These are phyloP conservation scores for Tetrapisispora phaffii DNA, from an alignment of 805 yeast genomes.

Conservation along the genomic window DNA sequence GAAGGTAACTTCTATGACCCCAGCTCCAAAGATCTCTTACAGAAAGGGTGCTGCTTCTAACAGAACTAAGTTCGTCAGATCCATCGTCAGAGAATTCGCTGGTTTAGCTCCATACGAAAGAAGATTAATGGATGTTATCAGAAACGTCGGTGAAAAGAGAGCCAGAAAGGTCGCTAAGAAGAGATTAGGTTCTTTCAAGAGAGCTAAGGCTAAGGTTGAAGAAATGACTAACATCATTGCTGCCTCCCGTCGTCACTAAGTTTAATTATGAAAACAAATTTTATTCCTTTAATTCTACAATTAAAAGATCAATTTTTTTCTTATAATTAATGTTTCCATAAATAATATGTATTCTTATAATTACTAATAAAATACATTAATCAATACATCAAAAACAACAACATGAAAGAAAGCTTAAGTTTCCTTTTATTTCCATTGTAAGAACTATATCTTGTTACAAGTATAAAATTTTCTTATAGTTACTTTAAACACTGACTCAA, in stretches of 20 bases:
- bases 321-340: slow-evolving; percentile 2
- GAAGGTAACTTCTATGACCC: slow-evolving; percentile 80
- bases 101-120: slow-evolving; percentile 99
- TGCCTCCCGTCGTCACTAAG: slow-evolving; percentile 89
- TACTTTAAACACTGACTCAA: no score
- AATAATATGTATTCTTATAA: not conserved
- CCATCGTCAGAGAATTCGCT: slow-evolving; percentile 90
- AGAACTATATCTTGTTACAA: no score
- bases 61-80: slow-evolving; percentile 93
- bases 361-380: slow-evolving; percentile 1
- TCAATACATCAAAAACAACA: not conserved
- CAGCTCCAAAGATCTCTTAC: slow-evolving; percentile 83
- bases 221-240: slow-evolving; percentile 94
- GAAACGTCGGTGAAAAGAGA: slow-evolving; percentile 99
- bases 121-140: slow-evolving; percentile 97
- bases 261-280: not conserved
- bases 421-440: no score
- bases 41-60: slow-evolving; percentile 94
- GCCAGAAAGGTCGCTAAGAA: slow-evolving; percentile 99
- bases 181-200: slow-evolving; percentile 99
- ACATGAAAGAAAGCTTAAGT: no score
- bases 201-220: slow-evolving; percentile 99
- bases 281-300: not conserved
- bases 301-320: not conserved
- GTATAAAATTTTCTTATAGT: no score